phyloP scores from a whole-genome alignment of 1,284 basidiomycete genomes.

The Puccinia brachypodii region DNA sequence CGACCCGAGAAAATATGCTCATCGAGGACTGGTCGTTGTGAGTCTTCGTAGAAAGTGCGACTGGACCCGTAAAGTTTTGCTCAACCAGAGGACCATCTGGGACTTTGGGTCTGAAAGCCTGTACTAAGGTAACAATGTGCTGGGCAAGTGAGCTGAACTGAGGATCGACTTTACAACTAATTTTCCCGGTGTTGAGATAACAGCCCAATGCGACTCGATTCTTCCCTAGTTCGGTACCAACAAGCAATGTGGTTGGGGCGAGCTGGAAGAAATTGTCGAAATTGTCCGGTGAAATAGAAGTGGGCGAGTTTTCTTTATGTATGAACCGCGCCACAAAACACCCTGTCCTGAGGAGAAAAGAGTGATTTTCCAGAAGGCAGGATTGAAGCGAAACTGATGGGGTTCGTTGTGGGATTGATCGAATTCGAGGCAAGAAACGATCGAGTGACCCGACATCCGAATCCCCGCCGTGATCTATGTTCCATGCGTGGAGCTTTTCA shows the following conservation, averaged over 20 bases:
- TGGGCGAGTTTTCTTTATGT: background rate
- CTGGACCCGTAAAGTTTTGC: background rate
- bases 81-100: background rate
- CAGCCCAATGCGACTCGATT: background rate
- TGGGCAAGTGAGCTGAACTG: conserved; percentile 31
- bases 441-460: conserved; percentile 22
- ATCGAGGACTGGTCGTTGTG: background rate
- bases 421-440: background rate
- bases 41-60: background rate
- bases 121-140: conserved; percentile 10
- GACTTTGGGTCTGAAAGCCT: conserved; percentile 8
- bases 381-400: background rate
- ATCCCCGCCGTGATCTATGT: conserved; percentile 24
- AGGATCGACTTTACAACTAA: conserved; percentile 14
- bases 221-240: background rate
- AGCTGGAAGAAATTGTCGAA: conserved; percentile 24
- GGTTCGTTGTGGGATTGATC: background rate
- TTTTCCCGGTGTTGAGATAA: conserved; percentile 18
- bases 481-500: conserved; percentile 14
- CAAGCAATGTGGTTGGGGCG: conserved; percentile 25
- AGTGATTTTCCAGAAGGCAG: conserved; percentile 16
- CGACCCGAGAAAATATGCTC: conserved; percentile 13
- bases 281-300: background rate
- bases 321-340: conserved; percentile 25
- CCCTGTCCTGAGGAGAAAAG: conserved; percentile 10